Evolutionary conservation across 2,329 filamentous ascomycete genomes (phyloP), one percentile per base, ranked within the genome.

Genomic region (Ramularia collo-cygni): DNA sequence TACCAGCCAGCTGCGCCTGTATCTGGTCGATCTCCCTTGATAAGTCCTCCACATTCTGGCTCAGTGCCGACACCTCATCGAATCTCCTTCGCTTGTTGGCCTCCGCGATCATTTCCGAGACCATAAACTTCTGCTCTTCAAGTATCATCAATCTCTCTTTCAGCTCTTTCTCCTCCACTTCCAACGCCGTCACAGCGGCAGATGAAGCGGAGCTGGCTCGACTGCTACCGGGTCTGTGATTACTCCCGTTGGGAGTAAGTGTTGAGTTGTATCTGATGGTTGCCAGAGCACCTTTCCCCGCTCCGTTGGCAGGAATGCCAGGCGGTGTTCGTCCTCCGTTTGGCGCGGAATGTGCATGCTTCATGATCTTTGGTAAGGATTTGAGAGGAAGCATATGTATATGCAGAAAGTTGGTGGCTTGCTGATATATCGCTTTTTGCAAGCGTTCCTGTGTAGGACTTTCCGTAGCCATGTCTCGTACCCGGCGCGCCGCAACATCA

Each of bases 51-150:
- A 87, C 66, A 53, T 95, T 95, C 42, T 81, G 74, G 3, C 80
- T 80, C 41, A 95, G 66, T 8, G 85, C 85, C 40, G 79, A 77
- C 2, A 93, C 85, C 62, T 95, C 89, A 55, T 95, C 89, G 51
- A 94, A 93, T 43, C 85, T 79, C 18, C 85, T 71, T 8, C 83
- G 77, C 29, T 80, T 81, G 34, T 81, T 82, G 0, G 88, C 86
- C 44, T 81, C 77, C 6, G 76, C 77, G 31, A 94, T 77, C 87
- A 94, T 94, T 52, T 85, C 80, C 27, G 81, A 78, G 0, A 95
- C 87, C 64, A 95, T 79, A 63, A 93, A 94, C 48, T 81, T 83
- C 61, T 95, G 89, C 64, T 95, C 89, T 61, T 95, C 87, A 1
- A 95, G 71, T 5, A 95, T 81, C 19, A 92, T 83, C 9, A 95